A percentile compares a stretch with the other conserved stretches of the same genome.
These are phyloP conservation scores for Graphium sp. DNA, from an alignment of 2,329 filamentous ascomycete species.

Conservation along the genomic window DNA sequence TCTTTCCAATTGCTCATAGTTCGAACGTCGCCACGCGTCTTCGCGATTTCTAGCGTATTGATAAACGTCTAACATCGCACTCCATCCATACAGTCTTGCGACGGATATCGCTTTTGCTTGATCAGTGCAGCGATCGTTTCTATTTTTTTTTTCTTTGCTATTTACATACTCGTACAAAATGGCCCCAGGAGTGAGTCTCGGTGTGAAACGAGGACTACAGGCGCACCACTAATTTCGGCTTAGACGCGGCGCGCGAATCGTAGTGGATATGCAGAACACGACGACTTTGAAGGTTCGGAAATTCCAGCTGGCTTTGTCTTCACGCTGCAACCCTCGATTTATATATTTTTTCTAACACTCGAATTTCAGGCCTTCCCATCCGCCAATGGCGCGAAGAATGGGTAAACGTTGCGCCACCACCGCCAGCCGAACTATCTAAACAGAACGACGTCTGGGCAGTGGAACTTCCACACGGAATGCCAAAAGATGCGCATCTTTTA, in stretches of 20 bases:
- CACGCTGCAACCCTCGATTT: constrained; percentile 13
- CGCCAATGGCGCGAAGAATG: constrained; percentile 72
- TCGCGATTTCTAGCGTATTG: too few species aligned
- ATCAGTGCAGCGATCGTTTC: too few species aligned
- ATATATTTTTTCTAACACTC: not conserved
- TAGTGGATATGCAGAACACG: constrained; percentile 38
- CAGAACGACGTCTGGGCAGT: constrained; percentile 53
- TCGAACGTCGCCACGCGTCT: too few species aligned
- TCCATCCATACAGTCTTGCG: too few species aligned
- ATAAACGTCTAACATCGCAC: too few species aligned
- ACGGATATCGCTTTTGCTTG: too few species aligned
- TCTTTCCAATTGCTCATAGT: too few species aligned
- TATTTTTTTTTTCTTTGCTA: not conserved
- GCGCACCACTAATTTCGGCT: too few species aligned
- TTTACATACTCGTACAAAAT: constrained; percentile 9
- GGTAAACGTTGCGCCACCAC: constrained; percentile 50
- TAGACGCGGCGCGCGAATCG: constrained; percentile 41
- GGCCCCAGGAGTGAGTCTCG: constrained; percentile 20
- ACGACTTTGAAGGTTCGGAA: constrained; percentile 39
- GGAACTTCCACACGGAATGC: constrained; percentile 67
- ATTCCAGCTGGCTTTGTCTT: not conserved
- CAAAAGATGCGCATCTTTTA: constrained; percentile 65
- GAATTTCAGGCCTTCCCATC: constrained; percentile 58
- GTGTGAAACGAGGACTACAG: too few species aligned
- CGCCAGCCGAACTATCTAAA: constrained; percentile 43